phyloP scores from a whole-genome alignment of 306 rosid species.

The Fragaria ananassa region DNA sequence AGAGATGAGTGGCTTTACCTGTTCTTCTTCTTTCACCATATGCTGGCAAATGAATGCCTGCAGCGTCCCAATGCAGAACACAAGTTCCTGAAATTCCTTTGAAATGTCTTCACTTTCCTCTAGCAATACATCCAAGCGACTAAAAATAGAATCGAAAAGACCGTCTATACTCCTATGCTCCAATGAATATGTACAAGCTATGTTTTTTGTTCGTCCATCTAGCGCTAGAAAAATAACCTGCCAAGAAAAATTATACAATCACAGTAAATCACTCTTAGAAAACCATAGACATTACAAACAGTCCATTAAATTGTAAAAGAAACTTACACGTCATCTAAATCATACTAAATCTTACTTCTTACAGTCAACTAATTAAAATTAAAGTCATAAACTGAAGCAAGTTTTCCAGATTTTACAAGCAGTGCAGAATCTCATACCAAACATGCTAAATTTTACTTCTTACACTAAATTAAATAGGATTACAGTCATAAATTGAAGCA shows the following conservation, averaged over 20 bases:
- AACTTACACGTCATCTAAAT: not conserved
- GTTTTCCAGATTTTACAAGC: not conserved
- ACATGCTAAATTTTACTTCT: not conserved
- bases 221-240: constrained; percentile 77
- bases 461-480: not conserved
- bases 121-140: constrained; percentile 48
- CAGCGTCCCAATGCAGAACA: constrained; percentile 58
- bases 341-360: not conserved
- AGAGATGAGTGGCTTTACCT: constrained; percentile 34
- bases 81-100: constrained; percentile 66
- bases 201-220: constrained; percentile 64
- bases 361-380: not conserved
- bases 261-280: not conserved
- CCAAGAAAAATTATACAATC: constrained; percentile 17
- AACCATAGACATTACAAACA: not conserved
- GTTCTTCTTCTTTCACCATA: constrained; percentile 93
- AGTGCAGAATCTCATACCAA: too few species aligned
- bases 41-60: constrained; percentile 58
- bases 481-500: not conserved
- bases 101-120: constrained; percentile 34
- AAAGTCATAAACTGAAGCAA: not conserved
- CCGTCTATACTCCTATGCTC: constrained; percentile 63
- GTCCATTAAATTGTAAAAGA: not conserved
- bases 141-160: constrained; percentile 56
- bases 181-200: constrained; percentile 61